Base-by-base conservation (phyloP, 1,139 yeast species). In the Protomyces arabidopsidicola region DNA sequence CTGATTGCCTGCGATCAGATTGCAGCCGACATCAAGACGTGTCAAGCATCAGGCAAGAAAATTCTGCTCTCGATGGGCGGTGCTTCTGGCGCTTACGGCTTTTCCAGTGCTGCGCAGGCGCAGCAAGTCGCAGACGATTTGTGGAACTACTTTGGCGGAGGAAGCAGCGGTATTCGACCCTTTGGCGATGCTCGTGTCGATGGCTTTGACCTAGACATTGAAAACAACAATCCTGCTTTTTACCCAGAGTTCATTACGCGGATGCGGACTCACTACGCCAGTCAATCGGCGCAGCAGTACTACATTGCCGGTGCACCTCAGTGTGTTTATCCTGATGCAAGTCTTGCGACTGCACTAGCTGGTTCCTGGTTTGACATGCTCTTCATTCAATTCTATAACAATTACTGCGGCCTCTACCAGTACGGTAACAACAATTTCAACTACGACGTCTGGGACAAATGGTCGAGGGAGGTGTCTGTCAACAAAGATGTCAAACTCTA, bases 221-320 rank as follows among this genome's bases (percentile, higher is more conserved):
- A 86, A 74, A 81, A 81, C 72, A 79, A 78, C 55, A 72, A 76
- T 60, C 79, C 79, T 56, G 75, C 77, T 5, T 87, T 87, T 9
- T 81, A 81, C 70, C 78, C 79, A 42, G 83, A 86, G 12, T 75
- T 86, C 67, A 87, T 76, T 42, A 70, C 69, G 64, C 68, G 71
- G 68, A 79, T 91, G 71, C 85, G 93, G 77, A 70, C 73, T 14
- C 77, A 82, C 67, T 89, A 82, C 71, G 77, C 77, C 20, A 60
- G 71, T 18, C 73, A 77, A 24, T 86, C 75, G 52, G 66, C 71
- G 63, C 71, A 71, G 74, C 71, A 75, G 16, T 91, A 88, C 77
- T 90, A 88, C 74, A 78, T 91, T 58, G 84, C 96, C 62, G 97
- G 97, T 68, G 96, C 98, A 68, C 98, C 98, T 34, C 98, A 91